These are phyloP conservation scores for Leccinellum albellum DNA, from an alignment of 768 basidiomycete species.

Conservation along the genomic window DNA sequence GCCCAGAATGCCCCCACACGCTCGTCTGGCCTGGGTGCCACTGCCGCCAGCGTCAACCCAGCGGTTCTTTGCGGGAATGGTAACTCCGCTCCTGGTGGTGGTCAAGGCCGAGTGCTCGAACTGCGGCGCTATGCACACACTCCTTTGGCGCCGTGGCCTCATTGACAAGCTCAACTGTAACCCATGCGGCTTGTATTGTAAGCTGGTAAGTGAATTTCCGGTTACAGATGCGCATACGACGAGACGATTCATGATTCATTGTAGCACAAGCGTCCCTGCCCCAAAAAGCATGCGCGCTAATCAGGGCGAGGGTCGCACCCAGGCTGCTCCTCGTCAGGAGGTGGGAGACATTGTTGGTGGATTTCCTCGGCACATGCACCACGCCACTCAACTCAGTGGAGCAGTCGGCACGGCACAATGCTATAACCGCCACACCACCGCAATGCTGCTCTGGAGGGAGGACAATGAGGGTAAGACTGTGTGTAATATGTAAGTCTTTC, in stretches of 20 bases:
- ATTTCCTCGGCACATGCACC: constrained; percentile 34
- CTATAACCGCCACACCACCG: constrained; percentile 88
- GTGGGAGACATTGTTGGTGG: constrained; percentile 69
- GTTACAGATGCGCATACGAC: background rate
- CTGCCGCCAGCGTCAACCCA: constrained; percentile 54
- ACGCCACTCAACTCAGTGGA: constrained; percentile 27
- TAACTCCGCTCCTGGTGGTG: constrained; percentile 47
- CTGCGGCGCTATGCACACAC: constrained; percentile 85
- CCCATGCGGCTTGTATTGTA: constrained; percentile 85
- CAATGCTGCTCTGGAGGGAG: constrained; percentile 86
- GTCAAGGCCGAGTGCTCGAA: constrained; percentile 84
- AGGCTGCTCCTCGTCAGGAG: constrained; percentile 62
- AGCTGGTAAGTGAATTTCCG: constrained; percentile 50
- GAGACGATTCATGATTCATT: background rate
- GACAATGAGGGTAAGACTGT: constrained; percentile 90
- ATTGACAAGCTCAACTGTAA: constrained; percentile 90
- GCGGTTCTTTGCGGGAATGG: constrained; percentile 32
- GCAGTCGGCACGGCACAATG: constrained; percentile 61
- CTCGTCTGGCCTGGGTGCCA: constrained; percentile 63
- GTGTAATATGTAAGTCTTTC: constrained; percentile 68
- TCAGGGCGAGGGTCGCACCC: constrained; percentile 67
- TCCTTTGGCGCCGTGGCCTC: constrained; percentile 80
- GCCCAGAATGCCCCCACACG: constrained; percentile 41
- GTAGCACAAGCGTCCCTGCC: constrained; percentile 83
- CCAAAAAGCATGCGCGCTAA: constrained; percentile 79